Evolutionary conservation across 1,284 basidiomycete species (phyloP).

Genomic region (Cutaneotrichosporon sp.): DNA sequence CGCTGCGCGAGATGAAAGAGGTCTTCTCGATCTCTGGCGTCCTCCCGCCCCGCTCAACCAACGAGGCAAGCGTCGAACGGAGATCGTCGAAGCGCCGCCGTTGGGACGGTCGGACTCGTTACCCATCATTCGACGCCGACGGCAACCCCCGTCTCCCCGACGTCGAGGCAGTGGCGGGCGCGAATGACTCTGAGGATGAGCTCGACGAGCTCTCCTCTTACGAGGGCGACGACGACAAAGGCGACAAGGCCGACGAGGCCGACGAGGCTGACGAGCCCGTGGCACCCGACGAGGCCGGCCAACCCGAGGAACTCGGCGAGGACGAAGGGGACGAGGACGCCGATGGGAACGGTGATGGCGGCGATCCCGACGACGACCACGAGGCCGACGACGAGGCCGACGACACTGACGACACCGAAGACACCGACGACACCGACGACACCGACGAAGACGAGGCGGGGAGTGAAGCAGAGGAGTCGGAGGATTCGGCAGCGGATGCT

Average conservation of each 20-base stretch:
- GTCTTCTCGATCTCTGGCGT: not conserved
- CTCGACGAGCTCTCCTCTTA: not conserved
- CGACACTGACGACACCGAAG: not conserved
- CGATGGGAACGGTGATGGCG: not conserved
- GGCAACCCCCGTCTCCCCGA: not conserved
- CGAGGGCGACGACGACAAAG: not conserved
- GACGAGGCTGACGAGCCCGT: not conserved
- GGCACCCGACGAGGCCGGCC: too few species aligned
- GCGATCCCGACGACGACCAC: not conserved
- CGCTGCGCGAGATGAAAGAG: not conserved
- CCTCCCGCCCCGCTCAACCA: not conserved
- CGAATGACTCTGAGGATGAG: not conserved
- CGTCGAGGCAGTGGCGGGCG: not conserved
- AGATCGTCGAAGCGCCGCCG: not conserved
- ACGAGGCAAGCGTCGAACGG: not conserved
- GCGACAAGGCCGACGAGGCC: not conserved
- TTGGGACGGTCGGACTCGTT: not conserved
- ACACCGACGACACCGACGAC: not conserved
- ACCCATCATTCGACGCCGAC: not conserved
- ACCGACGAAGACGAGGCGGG: not conserved
- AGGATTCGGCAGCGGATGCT: not conserved
- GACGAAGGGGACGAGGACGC: too few species aligned
- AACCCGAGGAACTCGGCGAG: too few species aligned
- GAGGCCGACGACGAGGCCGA: not conserved
- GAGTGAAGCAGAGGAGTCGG: too few species aligned